These are phyloP conservation scores for Tolypocladium sp. DNA, from an alignment of 2,329 filamentous ascomycete species.

Conservation along the genomic window DNA sequence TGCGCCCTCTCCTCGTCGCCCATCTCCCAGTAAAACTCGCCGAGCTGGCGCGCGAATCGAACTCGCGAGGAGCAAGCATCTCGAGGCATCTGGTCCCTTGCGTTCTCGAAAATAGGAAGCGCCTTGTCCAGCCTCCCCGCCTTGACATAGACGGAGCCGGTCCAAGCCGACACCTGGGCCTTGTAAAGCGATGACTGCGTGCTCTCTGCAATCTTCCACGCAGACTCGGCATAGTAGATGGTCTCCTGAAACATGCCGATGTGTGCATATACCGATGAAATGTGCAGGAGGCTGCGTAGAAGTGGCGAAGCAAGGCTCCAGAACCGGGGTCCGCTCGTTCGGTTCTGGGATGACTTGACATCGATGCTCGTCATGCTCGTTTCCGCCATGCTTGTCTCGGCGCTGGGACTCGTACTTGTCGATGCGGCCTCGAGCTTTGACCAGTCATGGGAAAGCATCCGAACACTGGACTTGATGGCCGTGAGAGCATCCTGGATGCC, in stretches of 20 bases:
- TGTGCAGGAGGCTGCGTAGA: constrained; percentile 60
- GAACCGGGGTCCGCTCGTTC: constrained; percentile 48
- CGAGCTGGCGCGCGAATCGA: constrained; percentile 43
- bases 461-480: constrained; percentile 48
- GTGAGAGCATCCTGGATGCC: constrained; percentile 48
- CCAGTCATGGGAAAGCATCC: constrained; percentile 48
- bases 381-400: constrained; percentile 18
- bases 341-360: constrained; percentile 9
- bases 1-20: constrained; percentile 33
- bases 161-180: constrained; percentile 45
- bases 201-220: constrained; percentile 64
- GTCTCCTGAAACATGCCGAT: constrained; percentile 85
- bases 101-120: constrained; percentile 42
- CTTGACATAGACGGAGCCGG: constrained; percentile 44
- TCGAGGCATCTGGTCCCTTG: constrained; percentile 39
- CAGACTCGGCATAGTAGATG: constrained; percentile 78
- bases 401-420: constrained; percentile 9
- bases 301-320: constrained; percentile 73
- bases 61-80: constrained; percentile 26
- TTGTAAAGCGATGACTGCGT: constrained; percentile 52
- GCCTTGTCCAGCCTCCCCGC: constrained; percentile 53
- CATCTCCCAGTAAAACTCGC: constrained; percentile 44
- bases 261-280: constrained; percentile 72
- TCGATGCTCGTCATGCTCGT: constrained; percentile 17
- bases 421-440: constrained; percentile 32